A percentile compares a stretch with the other conserved stretches of the same genome.
phyloP scores from a whole-genome alignment of 805 yeast species.

The Grigorovia yakushimaensis region DNA sequence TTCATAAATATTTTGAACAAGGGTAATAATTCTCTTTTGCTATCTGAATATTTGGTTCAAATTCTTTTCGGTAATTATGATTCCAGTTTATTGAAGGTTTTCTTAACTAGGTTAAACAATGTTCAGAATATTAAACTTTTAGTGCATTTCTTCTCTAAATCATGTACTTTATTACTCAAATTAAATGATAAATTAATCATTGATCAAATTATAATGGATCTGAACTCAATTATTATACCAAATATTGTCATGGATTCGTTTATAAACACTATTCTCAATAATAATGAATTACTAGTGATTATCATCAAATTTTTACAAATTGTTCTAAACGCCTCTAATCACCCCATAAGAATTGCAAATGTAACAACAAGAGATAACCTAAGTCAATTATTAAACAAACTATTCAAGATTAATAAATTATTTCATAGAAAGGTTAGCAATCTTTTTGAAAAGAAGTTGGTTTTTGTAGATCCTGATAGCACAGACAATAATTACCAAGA shows the following conservation, averaged over 20 bases:
- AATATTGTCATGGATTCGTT: conserved; percentile 8
- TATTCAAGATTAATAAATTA: conserved; percentile 19
- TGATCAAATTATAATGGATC: conserved; percentile 22
- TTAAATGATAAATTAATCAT: conserved; percentile 23
- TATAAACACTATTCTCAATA: not conserved
- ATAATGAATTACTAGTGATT: conserved; percentile 17
- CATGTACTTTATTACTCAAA: conserved; percentile 17
- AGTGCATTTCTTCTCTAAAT: conserved; percentile 22
- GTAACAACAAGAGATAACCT: conserved; percentile 13
- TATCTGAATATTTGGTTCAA: conserved; percentile 15
- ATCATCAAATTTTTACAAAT: conserved; percentile 22
- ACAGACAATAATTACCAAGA: conserved; percentile 5
- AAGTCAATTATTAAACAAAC: conserved; percentile 10
- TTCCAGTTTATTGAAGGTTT: conserved; percentile 16
- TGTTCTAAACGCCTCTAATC: conserved; percentile 9
- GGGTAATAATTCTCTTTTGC: not conserved
- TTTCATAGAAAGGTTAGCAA: conserved; percentile 16
- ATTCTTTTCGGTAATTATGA: conserved; percentile 24
- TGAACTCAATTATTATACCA: conserved; percentile 19
- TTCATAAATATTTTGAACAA: not conserved
- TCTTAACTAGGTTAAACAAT: conserved; percentile 18
- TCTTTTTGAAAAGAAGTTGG: conserved; percentile 16
- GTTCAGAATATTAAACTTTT: conserved; percentile 11
- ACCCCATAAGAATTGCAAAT: conserved; percentile 8
- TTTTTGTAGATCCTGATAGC: conserved; percentile 10